Percentiles rank a stretch among this genome's conserved stretches.
phyloP scores from a whole-genome alignment of 73 alveolate species.

The Paramecium biaurelia region DNA sequence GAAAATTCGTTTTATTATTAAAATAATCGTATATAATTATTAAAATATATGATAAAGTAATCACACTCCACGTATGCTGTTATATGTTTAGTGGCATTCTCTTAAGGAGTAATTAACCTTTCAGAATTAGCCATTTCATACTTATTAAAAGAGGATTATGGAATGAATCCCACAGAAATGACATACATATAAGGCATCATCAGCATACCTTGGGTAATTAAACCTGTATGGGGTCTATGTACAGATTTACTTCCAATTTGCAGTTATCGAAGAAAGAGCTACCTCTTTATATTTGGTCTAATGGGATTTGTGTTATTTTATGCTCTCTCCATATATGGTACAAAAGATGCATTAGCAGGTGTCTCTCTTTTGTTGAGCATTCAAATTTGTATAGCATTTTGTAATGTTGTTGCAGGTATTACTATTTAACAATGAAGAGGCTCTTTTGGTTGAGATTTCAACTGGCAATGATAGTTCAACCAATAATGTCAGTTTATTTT shows the following conservation, averaged over 20 bases:
- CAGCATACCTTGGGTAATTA: constrained; percentile 83
- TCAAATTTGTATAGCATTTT: constrained; percentile 41
- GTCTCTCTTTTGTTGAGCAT: neutral
- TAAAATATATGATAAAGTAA: neutral
- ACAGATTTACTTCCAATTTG: constrained; percentile 89
- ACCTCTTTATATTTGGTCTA: constrained; percentile 81
- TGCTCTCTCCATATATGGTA: constrained; percentile 68
- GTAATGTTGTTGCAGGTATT: constrained; percentile 51
- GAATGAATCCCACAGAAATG: constrained; percentile 67
- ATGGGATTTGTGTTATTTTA: constrained; percentile 62
- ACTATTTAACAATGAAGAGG: neutral
- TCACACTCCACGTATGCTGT: constrained; percentile 35
- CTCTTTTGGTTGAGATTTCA: constrained; percentile 20
- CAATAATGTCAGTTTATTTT: constrained; percentile 57
- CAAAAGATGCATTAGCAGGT: neutral
- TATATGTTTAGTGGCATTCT: constrained; percentile 35
- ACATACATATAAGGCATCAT: constrained; percentile 53
- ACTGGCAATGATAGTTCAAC: constrained; percentile 43
- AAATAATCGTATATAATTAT: neutral
- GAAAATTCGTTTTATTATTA: constrained; percentile 9
- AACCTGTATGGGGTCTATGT: constrained; percentile 94
- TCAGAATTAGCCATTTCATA: constrained; percentile 67
- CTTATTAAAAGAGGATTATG: constrained; percentile 63
- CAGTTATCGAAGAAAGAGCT: constrained; percentile 83
- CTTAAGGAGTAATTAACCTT: constrained; percentile 63